Conservation (phyloP, 2,329 filamentous ascomycete species). For the Colletotrichum abscissum region DNA sequence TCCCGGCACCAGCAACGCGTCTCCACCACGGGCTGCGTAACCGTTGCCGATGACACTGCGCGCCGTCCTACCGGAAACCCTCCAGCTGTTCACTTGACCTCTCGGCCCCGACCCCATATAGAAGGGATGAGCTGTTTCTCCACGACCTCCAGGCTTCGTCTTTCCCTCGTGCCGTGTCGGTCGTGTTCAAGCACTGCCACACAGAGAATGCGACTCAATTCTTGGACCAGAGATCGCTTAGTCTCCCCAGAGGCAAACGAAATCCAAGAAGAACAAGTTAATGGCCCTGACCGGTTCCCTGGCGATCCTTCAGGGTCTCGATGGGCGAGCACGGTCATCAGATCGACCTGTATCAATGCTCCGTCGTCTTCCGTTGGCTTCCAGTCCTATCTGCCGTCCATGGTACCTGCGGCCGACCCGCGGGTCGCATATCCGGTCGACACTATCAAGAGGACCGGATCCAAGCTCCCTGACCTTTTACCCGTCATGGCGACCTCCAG, state of each 20-base stretch:
- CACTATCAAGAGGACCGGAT: not conserved
- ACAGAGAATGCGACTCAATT: constrained; percentile 7
- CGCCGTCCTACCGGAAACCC: constrained; percentile 29
- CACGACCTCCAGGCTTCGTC: not conserved
- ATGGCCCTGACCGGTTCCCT: constrained; percentile 25
- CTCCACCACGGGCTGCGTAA: constrained; percentile 5
- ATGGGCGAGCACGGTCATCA: not conserved
- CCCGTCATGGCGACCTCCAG: not conserved
- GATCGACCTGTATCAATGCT: constrained; percentile 13
- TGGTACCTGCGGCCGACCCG: constrained; percentile 31
- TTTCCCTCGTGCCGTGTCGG: not conserved
- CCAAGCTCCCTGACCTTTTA: not conserved
- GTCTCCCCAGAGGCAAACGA: constrained; percentile 19
- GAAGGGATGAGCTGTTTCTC: constrained; percentile 25
- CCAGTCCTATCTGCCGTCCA: not conserved
- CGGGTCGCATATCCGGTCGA: constrained; percentile 14
- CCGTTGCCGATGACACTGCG: constrained; percentile 17
- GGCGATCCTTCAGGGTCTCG: constrained; percentile 20
- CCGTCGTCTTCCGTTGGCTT: not conserved
- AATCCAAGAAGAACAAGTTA: constrained; percentile 20
- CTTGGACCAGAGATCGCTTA: not conserved
- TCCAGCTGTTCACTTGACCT: constrained; percentile 34
- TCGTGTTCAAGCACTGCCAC: constrained; percentile 19
- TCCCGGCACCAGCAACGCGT: constrained; percentile 9
- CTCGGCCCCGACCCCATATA: constrained; percentile 10